phyloP scores from a whole-genome alignment of 108 stramenopile species.

The Conticribra guillardii region DNA sequence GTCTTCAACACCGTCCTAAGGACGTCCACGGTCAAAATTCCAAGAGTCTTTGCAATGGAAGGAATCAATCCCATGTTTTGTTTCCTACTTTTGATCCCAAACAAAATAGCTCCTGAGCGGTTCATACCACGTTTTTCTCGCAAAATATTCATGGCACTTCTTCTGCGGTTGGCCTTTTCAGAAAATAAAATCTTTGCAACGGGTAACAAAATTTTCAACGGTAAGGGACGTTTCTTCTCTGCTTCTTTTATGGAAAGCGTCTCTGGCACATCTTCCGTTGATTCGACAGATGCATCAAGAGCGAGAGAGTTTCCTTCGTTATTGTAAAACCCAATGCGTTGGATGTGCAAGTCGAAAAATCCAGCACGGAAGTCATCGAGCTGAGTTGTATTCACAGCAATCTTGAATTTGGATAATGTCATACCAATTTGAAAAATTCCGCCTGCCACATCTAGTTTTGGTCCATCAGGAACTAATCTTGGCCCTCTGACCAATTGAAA shows the following conservation, averaged over 20 bases:
- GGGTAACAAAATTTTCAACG: constrained; percentile 66
- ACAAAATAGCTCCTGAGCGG: constrained; percentile 50
- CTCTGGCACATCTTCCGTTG: constrained; percentile 14
- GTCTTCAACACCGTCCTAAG: constrained; percentile 20
- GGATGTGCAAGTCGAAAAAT: constrained; percentile 74
- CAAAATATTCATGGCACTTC: constrained; percentile 70
- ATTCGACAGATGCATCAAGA: not conserved
- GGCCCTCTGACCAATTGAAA: constrained; percentile 79
- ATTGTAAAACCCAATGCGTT: constrained; percentile 67
- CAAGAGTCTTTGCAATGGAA: constrained; percentile 40
- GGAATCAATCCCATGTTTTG: constrained; percentile 43
- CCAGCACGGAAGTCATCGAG: constrained; percentile 75
- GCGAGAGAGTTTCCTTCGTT: not conserved
- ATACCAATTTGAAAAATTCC: constrained; percentile 83
- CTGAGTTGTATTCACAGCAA: constrained; percentile 65
- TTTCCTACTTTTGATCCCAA: constrained; percentile 56
- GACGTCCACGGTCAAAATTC: constrained; percentile 46
- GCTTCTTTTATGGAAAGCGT: constrained; percentile 66
- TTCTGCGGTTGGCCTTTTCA: constrained; percentile 72
- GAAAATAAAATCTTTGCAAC: constrained; percentile 68
- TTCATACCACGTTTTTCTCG: constrained; percentile 56
- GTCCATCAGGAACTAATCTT: constrained; percentile 61
- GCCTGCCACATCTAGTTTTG: constrained; percentile 55
- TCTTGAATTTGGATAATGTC: constrained; percentile 72
- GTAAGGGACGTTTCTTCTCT: constrained; percentile 56